These are phyloP conservation scores for Leishmania arabica DNA, from an alignment of 208 protist genomes.

Conservation along the genomic window DNA sequence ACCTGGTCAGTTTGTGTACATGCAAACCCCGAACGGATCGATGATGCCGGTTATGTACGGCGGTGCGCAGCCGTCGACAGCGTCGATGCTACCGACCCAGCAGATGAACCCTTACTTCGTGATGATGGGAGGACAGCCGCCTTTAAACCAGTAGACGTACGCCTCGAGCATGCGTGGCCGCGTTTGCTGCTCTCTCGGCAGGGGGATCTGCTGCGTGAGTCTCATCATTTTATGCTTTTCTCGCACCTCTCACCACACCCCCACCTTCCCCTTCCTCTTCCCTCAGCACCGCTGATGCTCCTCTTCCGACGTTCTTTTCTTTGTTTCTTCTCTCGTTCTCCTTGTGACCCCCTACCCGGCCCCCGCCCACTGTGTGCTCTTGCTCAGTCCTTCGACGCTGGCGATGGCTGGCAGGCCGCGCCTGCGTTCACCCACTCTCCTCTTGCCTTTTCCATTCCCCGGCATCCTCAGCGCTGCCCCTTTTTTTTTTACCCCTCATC, in stretches of 20 bases:
- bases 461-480: background rate
- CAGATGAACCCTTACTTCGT: constrained; percentile 21
- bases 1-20: constrained; percentile 18
- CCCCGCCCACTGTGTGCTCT: background rate
- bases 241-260: background rate
- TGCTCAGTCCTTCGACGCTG: background rate
- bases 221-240: background rate
- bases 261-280: background rate
- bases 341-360: too few species aligned
- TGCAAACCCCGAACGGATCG: constrained; percentile 21
- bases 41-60: constrained; percentile 24
- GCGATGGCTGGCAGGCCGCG: constrained; percentile 1
- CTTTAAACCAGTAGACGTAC: background rate
- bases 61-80: constrained; percentile 5
- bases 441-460: background rate
- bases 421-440: background rate
- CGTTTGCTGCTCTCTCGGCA: background rate
- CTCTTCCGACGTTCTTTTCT: background rate
- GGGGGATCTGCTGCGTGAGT: background rate
- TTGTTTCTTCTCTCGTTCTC: background rate
- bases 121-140: constrained; percentile 11
- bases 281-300: background rate
- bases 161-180: constrained; percentile 1
- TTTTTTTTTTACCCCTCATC: background rate
- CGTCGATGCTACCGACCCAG: background rate